phyloP scores from a whole-genome alignment of 441 rosid genomes.

The Erysimum cheiri region DNA sequence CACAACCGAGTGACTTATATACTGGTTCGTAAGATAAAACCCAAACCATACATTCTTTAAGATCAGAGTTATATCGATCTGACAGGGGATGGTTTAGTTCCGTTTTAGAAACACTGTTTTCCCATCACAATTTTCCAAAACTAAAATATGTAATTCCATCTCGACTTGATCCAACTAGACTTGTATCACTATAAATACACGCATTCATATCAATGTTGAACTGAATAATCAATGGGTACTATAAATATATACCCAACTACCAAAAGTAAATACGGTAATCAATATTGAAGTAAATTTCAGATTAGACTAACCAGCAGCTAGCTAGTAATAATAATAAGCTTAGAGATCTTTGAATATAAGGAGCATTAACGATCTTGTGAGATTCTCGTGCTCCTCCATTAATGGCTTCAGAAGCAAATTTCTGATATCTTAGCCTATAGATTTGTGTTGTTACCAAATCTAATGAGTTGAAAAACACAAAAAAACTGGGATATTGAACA shows the following conservation, averaged over 20 bases:
- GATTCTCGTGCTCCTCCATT: constrained; percentile 38
- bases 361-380: constrained; percentile 6
- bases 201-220: constrained; percentile 29
- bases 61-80: not conserved
- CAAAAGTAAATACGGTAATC: constrained; percentile 43
- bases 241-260: constrained; percentile 44
- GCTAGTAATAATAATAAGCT: constrained; percentile 34
- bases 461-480: not conserved
- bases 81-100: not conserved
- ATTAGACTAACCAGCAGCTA: constrained; percentile 40
- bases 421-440: not conserved
- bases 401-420: constrained; percentile 4
- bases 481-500: not conserved
- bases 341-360: constrained; percentile 19
- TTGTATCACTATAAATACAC: constrained; percentile 28
- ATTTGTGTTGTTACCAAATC: not conserved
- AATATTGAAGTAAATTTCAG: constrained; percentile 37
- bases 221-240: constrained; percentile 37
- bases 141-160: not conserved
- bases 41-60: not conserved
- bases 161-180: not conserved
- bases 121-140: not conserved
- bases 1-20: too few relatives aligned
- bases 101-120: not conserved
- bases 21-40: not conserved